Percentiles rank a stretch among this genome's conserved stretches.
phyloP scores from a whole-genome alignment of 129 eudicot species.

The Silybum marianum region DNA sequence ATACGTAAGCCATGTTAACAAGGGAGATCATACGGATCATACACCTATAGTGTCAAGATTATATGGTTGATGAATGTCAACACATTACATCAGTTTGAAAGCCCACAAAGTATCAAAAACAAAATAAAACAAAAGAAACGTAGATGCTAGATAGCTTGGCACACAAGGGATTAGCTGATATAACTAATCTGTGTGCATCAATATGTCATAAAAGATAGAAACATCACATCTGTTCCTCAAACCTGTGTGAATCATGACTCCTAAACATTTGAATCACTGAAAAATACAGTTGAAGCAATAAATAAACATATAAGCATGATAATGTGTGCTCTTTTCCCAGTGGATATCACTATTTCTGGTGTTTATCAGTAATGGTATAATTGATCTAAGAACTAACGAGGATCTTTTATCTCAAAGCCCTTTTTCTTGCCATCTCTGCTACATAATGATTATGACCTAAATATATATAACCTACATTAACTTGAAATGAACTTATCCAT shows the following conservation, averaged over 20 bases:
- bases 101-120: not conserved
- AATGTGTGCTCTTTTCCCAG: not conserved
- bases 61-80: not conserved
- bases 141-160: not conserved
- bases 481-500: not conserved
- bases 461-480: constrained; percentile 13
- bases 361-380: not conserved
- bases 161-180: not conserved
- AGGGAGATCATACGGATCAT: too few species aligned
- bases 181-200: not conserved
- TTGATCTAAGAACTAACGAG: not conserved
- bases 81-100: not conserved
- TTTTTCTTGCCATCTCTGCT: not conserved
- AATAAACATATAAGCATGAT: not conserved
- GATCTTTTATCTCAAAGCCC: not conserved
- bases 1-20: too few species aligned
- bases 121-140: not conserved
- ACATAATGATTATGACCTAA: not conserved
- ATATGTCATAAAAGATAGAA: not conserved
- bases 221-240: not conserved
- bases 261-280: not conserved
- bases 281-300: not conserved
- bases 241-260: constrained; percentile 2
- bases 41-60: not conserved
- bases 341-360: not conserved